Conservation (phyloP, 2,329 filamentous ascomycete genomes). For the Lasiodiplodia sp. region DNA sequence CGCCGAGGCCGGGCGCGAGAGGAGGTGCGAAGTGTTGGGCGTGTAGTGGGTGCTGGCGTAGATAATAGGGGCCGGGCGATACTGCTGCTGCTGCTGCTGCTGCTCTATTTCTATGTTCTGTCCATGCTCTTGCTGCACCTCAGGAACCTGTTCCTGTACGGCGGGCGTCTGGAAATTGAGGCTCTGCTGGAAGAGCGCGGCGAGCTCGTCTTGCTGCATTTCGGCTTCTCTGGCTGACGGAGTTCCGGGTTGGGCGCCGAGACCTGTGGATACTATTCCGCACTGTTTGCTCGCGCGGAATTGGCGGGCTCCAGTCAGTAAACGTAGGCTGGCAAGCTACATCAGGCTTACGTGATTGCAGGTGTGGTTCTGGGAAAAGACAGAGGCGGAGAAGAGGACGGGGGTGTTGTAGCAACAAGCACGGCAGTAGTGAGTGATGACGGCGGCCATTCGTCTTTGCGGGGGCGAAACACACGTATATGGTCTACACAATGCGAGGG, state of each 20-base stretch:
- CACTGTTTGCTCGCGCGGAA: conserved; percentile 46
- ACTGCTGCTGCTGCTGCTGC: neutral
- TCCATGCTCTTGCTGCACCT: conserved; percentile 31
- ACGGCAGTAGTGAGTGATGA: conserved; percentile 48
- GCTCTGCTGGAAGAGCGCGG: conserved; percentile 79
- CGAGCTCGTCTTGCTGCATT: conserved; percentile 81
- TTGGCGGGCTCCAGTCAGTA: conserved; percentile 33
- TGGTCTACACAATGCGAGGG: conserved; percentile 6
- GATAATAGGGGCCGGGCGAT: conserved; percentile 57
- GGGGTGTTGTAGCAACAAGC: conserved; percentile 48
- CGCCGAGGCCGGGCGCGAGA: conserved; percentile 40
- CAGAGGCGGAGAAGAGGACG: conserved; percentile 50
- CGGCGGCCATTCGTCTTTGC: conserved; percentile 42
- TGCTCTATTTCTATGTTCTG: conserved; percentile 1
- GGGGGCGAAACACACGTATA: conserved; percentile 16
- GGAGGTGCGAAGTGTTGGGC: conserved; percentile 70
- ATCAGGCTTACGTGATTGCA: conserved; percentile 55
- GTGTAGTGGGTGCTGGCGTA: conserved; percentile 88
- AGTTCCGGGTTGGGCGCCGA: conserved; percentile 43
- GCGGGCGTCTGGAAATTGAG: conserved; percentile 47
- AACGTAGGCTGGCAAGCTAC: conserved; percentile 4
- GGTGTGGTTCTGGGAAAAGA: conserved; percentile 53
- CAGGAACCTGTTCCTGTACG: conserved; percentile 30
- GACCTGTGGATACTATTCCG: conserved; percentile 49
- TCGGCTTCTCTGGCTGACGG: conserved; percentile 53